Conservation (phyloP, 2,329 filamentous ascomycete species). For the Diaporthe destruens region DNA sequence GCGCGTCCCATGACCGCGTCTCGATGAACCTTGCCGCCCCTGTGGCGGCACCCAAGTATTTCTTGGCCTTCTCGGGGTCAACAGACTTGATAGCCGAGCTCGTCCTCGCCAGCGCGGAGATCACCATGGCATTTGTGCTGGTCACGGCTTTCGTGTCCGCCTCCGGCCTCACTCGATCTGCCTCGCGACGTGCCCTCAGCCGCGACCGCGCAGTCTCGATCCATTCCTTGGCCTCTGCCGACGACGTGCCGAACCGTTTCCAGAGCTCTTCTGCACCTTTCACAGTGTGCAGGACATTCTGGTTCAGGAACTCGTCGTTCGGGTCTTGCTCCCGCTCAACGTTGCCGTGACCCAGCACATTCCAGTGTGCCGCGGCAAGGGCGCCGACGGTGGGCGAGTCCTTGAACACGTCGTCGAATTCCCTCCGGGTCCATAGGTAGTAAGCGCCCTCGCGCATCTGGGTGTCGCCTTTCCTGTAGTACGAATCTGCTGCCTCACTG, state of each 20-base stretch:
- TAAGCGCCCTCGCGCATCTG: conserved; percentile 93
- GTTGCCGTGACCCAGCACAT: conserved; percentile 86
- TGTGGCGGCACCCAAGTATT: conserved; percentile 75
- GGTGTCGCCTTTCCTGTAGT: conserved; percentile 77
- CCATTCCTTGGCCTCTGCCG: conserved; percentile 75
- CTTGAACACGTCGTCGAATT: conserved; percentile 81
- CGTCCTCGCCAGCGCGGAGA: conserved; percentile 83
- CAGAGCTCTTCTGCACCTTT: conserved; percentile 77
- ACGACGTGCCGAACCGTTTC: conserved; percentile 78
- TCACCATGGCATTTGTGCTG: conserved; percentile 89
- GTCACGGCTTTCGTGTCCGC: conserved; percentile 91
- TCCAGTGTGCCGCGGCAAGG: conserved; percentile 86
- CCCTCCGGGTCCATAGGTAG: conserved; percentile 92
- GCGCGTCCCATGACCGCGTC: conserved; percentile 77
- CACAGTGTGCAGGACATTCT: conserved; percentile 85
- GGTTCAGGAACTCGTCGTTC: conserved; percentile 93
- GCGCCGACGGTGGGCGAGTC: conserved; percentile 70
- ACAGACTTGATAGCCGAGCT: conserved; percentile 75
- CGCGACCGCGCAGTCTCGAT: conserved; percentile 76
- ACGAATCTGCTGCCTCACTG: conserved; percentile 91
- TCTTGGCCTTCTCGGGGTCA: conserved; percentile 67
- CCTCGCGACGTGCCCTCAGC: conserved; percentile 78
- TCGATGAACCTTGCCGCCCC: conserved; percentile 80
- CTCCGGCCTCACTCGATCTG: conserved; percentile 79
- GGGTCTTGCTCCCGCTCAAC: conserved; percentile 85